Base-by-base conservation (phyloP, 306 rosid genomes). In the Castanea sativa region DNA sequence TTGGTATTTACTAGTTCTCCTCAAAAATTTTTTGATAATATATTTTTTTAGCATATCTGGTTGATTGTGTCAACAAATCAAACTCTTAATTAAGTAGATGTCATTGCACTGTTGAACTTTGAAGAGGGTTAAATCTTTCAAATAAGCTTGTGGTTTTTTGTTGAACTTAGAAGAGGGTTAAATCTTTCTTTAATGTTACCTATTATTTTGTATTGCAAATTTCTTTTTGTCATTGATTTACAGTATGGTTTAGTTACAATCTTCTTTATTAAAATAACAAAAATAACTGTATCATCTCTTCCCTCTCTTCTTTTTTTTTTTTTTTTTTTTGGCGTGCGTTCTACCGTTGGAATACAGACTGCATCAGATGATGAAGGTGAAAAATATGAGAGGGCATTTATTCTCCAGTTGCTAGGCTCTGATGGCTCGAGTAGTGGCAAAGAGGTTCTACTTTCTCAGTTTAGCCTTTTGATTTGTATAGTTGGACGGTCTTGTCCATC, bases 371-470 rank as follows among this genome's bases (percentile, higher is more conserved):
- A 88, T 61, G 94, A 86, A 79, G 92, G 89, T 71, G 95, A 88
- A 77, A 86, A 89, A 59, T 83, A 71, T 81, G 99, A 93, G 88
- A 91, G 93, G 86, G 93, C 92, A n/a, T 93, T 96, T 86, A 70
- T 93, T 82, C 87, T 96, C 49, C 96, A 87, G 87, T 89, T 96
- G 58, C 74, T 88, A 20, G 85, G 85, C n/a, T 75, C 88, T 82
- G 94, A 91, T 78, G 84, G 78, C 71, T 82, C 90, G 58, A 80
- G 79, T 73, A 82, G 79, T 63, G 85, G 91, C 83, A 88, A 90
- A 84, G 98, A 95, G 99, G 99, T 94, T 75, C 74, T 84, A 35
- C 65, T 80, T 77, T 41, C 79, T 76, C 41, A 63, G 78, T 83
- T 76, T 23, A 78, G 41, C 73, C 79, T 59, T 73, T 38, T 67